These are phyloP conservation scores for Austroboletus novae-zelandiae DNA, from an alignment of 1,284 basidiomycete genomes.

Conservation along the genomic window DNA sequence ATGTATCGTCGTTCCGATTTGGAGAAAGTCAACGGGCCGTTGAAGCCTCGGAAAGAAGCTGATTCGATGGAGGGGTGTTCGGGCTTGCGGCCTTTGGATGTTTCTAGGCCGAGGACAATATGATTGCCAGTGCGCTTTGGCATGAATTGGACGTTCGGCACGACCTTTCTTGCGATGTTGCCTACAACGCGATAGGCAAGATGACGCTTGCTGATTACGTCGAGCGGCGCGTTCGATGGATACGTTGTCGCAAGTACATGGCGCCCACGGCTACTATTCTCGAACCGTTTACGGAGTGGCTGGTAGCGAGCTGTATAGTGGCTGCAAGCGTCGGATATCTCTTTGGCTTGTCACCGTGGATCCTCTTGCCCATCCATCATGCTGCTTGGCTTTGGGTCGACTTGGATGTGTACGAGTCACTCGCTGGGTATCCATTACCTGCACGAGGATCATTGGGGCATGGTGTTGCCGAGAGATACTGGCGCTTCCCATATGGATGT, in stretches of 20 bases:
- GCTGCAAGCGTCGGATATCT: slow-evolving; percentile 57
- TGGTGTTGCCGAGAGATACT: slow-evolving; percentile 79
- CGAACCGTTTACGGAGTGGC: slow-evolving; percentile 88
- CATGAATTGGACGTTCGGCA: slow-evolving; percentile 86
- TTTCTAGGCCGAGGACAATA: slow-evolving; percentile 94
- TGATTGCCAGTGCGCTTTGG: slow-evolving; percentile 89
- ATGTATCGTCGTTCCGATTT: slow-evolving; percentile 90
- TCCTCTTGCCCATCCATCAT: slow-evolving; percentile 59
- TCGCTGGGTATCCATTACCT: slow-evolving; percentile 67
- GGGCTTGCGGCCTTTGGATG: slow-evolving; percentile 80
- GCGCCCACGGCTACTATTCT: slow-evolving; percentile 77
- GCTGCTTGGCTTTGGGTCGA: slow-evolving; percentile 64
- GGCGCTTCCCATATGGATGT: slow-evolving; percentile 82
- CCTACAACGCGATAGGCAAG: slow-evolving; percentile 80
- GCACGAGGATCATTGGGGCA: slow-evolving; percentile 61
- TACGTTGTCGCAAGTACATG: slow-evolving; percentile 93
- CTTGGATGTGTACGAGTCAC: slow-evolving; percentile 68
- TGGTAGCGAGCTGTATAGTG: slow-evolving; percentile 70
- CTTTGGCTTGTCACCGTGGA: slow-evolving; percentile 46
- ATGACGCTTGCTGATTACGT: slow-evolving; percentile 83
- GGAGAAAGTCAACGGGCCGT: slow-evolving; percentile 63
- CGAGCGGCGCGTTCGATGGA: slow-evolving; percentile 87
- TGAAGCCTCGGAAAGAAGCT: slow-evolving; percentile 42
- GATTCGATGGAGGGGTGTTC: slow-evolving; percentile 33
- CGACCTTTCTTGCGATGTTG: slow-evolving; percentile 85